phyloP scores from a whole-genome alignment of 2,329 filamentous ascomycete species.

The Orbilia oligospora region DNA sequence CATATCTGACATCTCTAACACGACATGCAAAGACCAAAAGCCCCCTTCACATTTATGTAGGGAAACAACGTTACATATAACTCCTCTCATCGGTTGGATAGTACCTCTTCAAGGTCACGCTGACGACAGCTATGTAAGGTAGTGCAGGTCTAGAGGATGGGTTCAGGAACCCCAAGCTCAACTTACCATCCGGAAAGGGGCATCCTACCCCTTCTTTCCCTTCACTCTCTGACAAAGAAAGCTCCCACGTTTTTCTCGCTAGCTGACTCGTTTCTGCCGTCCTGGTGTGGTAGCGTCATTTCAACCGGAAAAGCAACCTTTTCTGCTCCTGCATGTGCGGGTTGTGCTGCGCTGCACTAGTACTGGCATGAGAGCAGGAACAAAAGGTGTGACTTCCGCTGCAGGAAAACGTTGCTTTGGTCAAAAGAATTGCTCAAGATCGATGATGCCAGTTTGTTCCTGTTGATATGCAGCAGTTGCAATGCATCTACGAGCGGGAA shows the following conservation, averaged over 20 bases:
- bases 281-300: conserved; percentile 36
- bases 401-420: conserved; percentile 9
- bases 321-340: conserved; percentile 21
- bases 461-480: background rate
- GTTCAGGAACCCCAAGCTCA: conserved; percentile 41
- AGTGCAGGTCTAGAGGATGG: conserved; percentile 33
- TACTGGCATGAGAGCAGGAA: conserved; percentile 7
- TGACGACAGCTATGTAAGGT: conserved; percentile 27
- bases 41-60: conserved; percentile 2
- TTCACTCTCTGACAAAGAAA: conserved; percentile 27
- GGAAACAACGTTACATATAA: conserved; percentile 15
- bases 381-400: background rate
- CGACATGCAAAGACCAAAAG: conserved; percentile 26
- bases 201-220: conserved; percentile 22
- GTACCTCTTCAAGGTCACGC: conserved; percentile 28
- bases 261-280: conserved; percentile 43
- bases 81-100: conserved; percentile 19
- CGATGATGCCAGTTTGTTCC: conserved; percentile 8
- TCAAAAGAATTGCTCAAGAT: conserved; percentile 2
- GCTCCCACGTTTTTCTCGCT: conserved; percentile 59
- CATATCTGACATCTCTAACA: conserved; percentile 10
- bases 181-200: conserved; percentile 50
- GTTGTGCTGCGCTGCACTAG: conserved; percentile 1
- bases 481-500: background rate
- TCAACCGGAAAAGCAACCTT: conserved; percentile 27